phyloP scores from a whole-genome alignment of 768 basidiomycete genomes.

The Leucocoprinus leucothites region DNA sequence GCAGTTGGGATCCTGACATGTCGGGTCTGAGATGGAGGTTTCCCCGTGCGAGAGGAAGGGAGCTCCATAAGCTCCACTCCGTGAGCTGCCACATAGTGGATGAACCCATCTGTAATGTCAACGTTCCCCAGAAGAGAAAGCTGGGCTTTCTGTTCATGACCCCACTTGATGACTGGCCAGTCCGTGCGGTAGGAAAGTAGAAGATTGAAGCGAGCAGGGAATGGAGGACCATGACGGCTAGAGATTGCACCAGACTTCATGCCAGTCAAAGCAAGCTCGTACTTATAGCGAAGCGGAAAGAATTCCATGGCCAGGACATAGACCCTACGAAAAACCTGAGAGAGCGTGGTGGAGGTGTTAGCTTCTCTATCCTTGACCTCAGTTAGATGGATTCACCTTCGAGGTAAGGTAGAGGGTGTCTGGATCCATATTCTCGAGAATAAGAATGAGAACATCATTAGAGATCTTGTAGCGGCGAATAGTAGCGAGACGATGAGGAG shows the following conservation, averaged over 20 bases:
- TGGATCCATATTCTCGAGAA: slow-evolving; percentile 49
- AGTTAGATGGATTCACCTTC: slow-evolving; percentile 31
- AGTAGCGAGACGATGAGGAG: slow-evolving; percentile 39
- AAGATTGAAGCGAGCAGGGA: slow-evolving; percentile 41
- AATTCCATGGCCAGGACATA: slow-evolving; percentile 43
- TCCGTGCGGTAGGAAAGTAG: slow-evolving; percentile 43
- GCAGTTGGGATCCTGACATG: slow-evolving; percentile 43
- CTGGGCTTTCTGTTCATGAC: slow-evolving; percentile 42
- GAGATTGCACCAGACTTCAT: slow-evolving; percentile 49
- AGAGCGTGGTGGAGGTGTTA: background rate
- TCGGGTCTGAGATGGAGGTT: slow-evolving; percentile 39
- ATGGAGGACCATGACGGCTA: slow-evolving; percentile 32
- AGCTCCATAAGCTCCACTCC: slow-evolving; percentile 45
- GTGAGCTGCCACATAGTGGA: slow-evolving; percentile 41
- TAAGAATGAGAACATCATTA: slow-evolving; percentile 48
- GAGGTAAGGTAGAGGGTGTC: slow-evolving; percentile 42
- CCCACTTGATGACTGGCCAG: slow-evolving; percentile 47
- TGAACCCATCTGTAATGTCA: slow-evolving; percentile 39
- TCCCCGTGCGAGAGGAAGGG: slow-evolving; percentile 44
- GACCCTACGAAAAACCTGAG: slow-evolving; percentile 45
- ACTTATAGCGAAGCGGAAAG: slow-evolving; percentile 46
- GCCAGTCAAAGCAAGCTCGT: slow-evolving; percentile 45
- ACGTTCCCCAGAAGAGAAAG: slow-evolving; percentile 32
- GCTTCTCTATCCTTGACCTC: slow-evolving; percentile 10
- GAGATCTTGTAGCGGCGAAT: slow-evolving; percentile 46